Conservation (phyloP, 2,329 filamentous ascomycete species). For the Phyllosticta citriasiana region DNA sequence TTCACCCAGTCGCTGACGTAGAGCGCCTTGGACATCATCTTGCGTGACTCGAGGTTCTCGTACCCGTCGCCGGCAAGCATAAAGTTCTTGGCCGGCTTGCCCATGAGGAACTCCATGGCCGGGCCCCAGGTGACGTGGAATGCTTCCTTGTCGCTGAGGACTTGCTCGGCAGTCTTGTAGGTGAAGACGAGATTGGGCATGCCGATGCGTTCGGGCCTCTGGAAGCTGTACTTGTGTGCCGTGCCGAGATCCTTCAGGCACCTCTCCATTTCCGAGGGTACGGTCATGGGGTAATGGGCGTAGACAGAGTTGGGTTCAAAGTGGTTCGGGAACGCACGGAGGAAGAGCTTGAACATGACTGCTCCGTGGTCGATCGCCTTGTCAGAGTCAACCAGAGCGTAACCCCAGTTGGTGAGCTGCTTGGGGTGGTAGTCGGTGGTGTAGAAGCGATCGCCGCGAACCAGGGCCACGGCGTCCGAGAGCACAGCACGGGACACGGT, state of each 20-base stretch:
- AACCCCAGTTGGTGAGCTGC: slow-evolving; percentile 77
- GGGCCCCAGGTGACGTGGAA: slow-evolving; percentile 59
- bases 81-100: slow-evolving; percentile 44
- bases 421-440: slow-evolving; percentile 62
- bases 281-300: slow-evolving; percentile 65
- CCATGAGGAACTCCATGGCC: slow-evolving; percentile 54
- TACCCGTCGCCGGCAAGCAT: slow-evolving; percentile 38
- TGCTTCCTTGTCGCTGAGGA: slow-evolving; percentile 50
- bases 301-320: slow-evolving; percentile 72
- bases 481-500: slow-evolving; percentile 69
- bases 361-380: slow-evolving; percentile 68
- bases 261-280: slow-evolving; percentile 60
- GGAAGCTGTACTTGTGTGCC: slow-evolving; percentile 59
- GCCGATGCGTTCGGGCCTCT: slow-evolving; percentile 43
- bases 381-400: slow-evolving; percentile 63
- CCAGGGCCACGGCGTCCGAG: slow-evolving; percentile 68
- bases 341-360: slow-evolving; percentile 75
- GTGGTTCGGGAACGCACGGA: slow-evolving; percentile 69
- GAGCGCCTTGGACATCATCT: slow-evolving; percentile 42
- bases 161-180: slow-evolving; percentile 51
- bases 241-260: slow-evolving; percentile 60
- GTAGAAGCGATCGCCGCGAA: slow-evolving; percentile 70
- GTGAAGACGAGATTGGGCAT: slow-evolving; percentile 44
- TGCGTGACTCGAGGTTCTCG: slow-evolving; percentile 22
- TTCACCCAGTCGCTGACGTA: slow-evolving; percentile 52